phyloP scores from a whole-genome alignment of 2,329 filamentous ascomycete genomes.

The Phialemoniopsis sp. region DNA sequence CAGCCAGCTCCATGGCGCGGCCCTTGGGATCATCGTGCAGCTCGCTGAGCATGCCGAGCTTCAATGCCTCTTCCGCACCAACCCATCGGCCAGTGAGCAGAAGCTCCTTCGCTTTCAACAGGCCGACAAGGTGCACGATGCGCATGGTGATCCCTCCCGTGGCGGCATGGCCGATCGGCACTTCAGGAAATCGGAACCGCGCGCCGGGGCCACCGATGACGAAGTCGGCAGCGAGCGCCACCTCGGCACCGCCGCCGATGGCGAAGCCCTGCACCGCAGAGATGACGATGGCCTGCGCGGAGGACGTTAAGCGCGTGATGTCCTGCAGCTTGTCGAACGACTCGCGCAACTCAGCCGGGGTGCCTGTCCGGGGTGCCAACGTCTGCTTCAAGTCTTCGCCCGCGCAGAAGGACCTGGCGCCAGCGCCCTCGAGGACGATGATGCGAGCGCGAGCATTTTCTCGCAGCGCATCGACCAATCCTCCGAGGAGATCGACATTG shows the following conservation, averaged over 20 bases:
- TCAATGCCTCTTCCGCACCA: not conserved
- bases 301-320: conserved; percentile 1
- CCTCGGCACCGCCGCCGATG: not conserved
- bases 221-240: conserved; percentile 1
- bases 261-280: conserved; percentile 1
- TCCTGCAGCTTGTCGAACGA: conserved; percentile 1
- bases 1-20: not conserved
- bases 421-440: too few relatives aligned
- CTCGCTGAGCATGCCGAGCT: not conserved
- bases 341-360: not conserved
- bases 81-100: not conserved
- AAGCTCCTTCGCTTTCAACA: conserved; percentile 1
- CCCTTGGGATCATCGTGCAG: not conserved
- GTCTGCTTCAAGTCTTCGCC: conserved; percentile 2
- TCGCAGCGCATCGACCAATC: too few relatives aligned
- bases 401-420: conserved; percentile 1
- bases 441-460: too few relatives aligned
- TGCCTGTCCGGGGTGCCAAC: not conserved
- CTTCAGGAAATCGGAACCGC: conserved; percentile 1
- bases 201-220: conserved; percentile 1
- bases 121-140: not conserved
- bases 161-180: not conserved
- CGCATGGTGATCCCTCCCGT: conserved; percentile 1
- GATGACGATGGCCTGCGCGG: not conserved
- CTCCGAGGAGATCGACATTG: too few relatives aligned